Base-by-base conservation (phyloP, 345 rosid genomes). In the Bretschneidera sinensis region DNA sequence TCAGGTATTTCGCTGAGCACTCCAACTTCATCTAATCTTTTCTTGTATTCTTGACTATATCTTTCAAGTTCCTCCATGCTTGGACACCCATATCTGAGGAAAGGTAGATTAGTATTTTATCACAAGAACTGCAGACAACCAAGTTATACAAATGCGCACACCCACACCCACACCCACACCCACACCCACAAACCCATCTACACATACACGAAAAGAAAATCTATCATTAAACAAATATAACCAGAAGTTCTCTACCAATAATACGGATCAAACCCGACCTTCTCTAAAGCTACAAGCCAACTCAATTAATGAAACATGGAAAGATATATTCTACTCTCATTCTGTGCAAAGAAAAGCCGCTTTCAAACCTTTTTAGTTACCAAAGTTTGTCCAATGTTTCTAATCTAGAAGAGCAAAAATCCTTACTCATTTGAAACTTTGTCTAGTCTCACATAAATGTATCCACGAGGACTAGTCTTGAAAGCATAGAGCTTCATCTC, bases 31-130 rank as follows among this genome's bases (percentile, higher is more conserved):
- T 92, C 97, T 74, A 92, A 55, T 62, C 76, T 82, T 78, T 78
- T 84, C 79, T 83, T 89, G 72, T 79, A 85, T 61, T 85, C 85
- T 60, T 71, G 79, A 71, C 79, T 81, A 66, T 75, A 89, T 67
- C 71, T 79, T 72, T 82, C 88, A 19, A 92, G 89, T 66, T 92
- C 96, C 59, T 85, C 91, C 78, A 92, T 77, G 60, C 71, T 62
- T 45, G 97, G 98, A 74, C 98, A 89, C 18, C 91, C 97, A 76
- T 82, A 89, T 80, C 97, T 89, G 72, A 64, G 20, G 2, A 48
- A 43, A 51, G 58, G 55, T 6, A 59, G 5, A 54, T 51, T n/a
- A 21, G 47, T 15, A 49, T 24, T 64, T 60, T n/a, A 33, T 54
- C 17, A 52, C 17, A 34, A 1, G 6, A 63, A 43, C 17, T 17